Base-by-base conservation (phyloP, 305 asterid genomes). In the Salvia sclarea region DNA sequence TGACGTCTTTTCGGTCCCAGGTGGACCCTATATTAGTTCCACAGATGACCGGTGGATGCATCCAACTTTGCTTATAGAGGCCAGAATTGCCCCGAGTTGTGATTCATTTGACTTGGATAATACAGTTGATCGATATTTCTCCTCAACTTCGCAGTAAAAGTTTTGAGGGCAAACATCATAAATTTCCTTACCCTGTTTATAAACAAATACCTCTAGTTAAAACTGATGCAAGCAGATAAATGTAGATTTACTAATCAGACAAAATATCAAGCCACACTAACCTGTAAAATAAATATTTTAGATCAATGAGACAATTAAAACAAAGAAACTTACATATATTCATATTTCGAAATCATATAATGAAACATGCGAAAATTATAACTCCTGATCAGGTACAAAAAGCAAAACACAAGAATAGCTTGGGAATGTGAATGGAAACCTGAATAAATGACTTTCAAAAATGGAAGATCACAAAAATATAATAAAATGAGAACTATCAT, bases 11-110 rank as follows among this genome's bases (percentile, higher is more conserved):
- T 96, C 97, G 0, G 96, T 88, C 40, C 96, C 92, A 6, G 97
- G 94, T 8, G 96, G 92, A 17, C 97, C 97, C 87, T 88, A 86
- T 44, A 90, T 83, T 40, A 84, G 89, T 37, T 84, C 81, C 31
- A 88, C 81, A 1, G 79, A 61, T 5, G 88, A 54, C 72, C 63
- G 70, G 40, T 86, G 94, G 61, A 28, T 31, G 62, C 95, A 86
- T 41, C 73, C 76, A 13, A 66, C 66, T 33, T 43, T 65, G 33
- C 17, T 33, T 18, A 86, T 74, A 47, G 84, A 70, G 2, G 79
- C 50, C 45, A 14, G 11, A 20, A 88, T 71, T 12, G 97, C 88
- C 59, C 59, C 74, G 1, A 54, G 71, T 68, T 90, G 97, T 6
- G 96, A 88, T 48, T 82, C 81, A 37, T 84, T 86, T 56, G 83